A percentile compares a stretch with the other conserved stretches of the same genome.
Evolutionary conservation across 345 rosid species (phyloP).

Genomic region (Lumnitzera racemosa): DNA sequence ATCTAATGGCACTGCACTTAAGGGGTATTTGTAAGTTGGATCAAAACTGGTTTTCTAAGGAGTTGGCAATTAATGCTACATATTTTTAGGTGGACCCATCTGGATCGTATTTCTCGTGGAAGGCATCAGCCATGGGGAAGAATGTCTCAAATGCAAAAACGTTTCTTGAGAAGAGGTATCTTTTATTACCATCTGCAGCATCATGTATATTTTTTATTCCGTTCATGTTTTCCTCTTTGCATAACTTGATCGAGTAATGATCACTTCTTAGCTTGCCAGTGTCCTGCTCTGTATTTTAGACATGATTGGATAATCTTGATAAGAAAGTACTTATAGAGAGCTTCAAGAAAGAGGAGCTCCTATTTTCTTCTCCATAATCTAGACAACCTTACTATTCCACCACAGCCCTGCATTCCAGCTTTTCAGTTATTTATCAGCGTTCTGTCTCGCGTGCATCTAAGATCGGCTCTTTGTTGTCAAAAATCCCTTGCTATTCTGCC

Average conservation of each 20-base stretch:
- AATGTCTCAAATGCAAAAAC: constrained; percentile 93
- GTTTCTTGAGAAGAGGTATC: constrained; percentile 88
- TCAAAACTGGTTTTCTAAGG: background rate
- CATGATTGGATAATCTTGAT: background rate
- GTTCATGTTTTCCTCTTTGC: background rate
- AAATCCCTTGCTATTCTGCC: too few species aligned
- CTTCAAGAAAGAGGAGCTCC: too few species aligned
- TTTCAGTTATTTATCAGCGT: too few species aligned
- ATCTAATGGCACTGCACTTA: too few species aligned
- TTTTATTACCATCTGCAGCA: background rate
- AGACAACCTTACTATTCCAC: too few species aligned
- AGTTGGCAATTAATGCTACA: background rate
- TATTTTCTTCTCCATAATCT: too few species aligned
- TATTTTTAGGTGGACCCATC: constrained; percentile 78
- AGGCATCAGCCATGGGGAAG: constrained; percentile 98
- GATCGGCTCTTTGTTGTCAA: too few species aligned
- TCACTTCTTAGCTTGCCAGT: background rate
- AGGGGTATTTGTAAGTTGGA: background rate
- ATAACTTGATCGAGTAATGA: background rate
- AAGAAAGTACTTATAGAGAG: too few species aligned
- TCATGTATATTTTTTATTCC: background rate
- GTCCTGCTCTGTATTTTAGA: background rate
- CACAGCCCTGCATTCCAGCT: too few species aligned
- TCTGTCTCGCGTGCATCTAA: too few species aligned
- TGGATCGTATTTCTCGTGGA: constrained; percentile 98